A percentile compares a stretch with the other conserved stretches of the same genome.
phyloP scores from a whole-genome alignment of 371 early-diverging fungal species.

The Gilbertella persicaria region DNA sequence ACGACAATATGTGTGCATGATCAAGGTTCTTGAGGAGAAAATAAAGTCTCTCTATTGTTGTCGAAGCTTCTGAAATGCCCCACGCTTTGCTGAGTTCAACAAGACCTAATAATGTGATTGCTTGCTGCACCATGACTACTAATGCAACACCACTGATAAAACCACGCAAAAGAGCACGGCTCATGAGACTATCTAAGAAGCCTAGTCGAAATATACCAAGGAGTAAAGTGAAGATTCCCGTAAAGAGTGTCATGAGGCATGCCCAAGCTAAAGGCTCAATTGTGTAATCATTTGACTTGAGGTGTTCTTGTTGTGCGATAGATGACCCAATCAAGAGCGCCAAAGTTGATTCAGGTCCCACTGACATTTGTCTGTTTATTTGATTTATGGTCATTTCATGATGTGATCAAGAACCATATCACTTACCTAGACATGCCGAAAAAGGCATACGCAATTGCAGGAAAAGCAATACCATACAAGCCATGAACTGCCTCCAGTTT shows the following conservation, averaged over 20 bases:
- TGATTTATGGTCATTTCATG: neutral
- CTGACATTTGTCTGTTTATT: constrained; percentile 72
- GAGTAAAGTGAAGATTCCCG: constrained; percentile 86
- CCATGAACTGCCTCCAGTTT: constrained; percentile 87
- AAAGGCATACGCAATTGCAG: constrained; percentile 81
- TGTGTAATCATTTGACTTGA: constrained; percentile 24
- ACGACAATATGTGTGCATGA: constrained; percentile 67
- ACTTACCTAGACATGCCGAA: constrained; percentile 85
- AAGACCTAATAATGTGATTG: constrained; percentile 75
- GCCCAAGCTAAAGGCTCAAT: constrained; percentile 65
- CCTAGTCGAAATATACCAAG: constrained; percentile 93
- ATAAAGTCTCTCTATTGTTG: constrained; percentile 74
- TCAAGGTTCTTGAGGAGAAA: constrained; percentile 55
- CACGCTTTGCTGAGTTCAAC: constrained; percentile 40
- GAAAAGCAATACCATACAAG: constrained; percentile 82
- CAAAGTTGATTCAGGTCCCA: constrained; percentile 92
- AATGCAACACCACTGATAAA: constrained; percentile 92
- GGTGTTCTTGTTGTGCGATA: constrained; percentile 52
- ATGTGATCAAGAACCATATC: neutral
- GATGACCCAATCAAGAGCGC: constrained; percentile 86
- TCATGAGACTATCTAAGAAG: constrained; percentile 92
- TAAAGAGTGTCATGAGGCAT: constrained; percentile 74
- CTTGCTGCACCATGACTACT: constrained; percentile 88
- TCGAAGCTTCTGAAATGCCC: constrained; percentile 66
- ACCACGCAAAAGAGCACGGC: constrained; percentile 86